Evolutionary conservation across 2,329 filamentous ascomycete species (phyloP), one percentile per base, ranked within the genome.

Genomic region (Pestalotiopsis sp.): DNA sequence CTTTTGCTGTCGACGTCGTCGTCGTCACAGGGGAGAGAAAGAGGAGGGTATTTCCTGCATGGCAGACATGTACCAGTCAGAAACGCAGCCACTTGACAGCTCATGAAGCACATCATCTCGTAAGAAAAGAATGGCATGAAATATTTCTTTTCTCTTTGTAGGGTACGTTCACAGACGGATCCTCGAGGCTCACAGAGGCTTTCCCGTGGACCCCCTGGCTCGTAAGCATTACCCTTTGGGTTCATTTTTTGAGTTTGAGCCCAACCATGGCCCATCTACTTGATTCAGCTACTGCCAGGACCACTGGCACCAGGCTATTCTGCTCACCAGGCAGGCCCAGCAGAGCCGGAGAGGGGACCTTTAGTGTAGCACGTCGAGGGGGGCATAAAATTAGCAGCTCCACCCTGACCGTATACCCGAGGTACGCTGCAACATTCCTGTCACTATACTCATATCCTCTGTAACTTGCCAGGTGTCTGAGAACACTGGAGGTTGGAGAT

Each of bases 171-270:
- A 36, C 31, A 36, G 31, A 36, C 2, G 6, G 31, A 36, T 6
- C 7, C 31, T 36, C 31, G 31, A 36, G 31, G 31, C 31, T 36
- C 31, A 36, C 31, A 36, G 31, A 36, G 49, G 49, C 20, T 27
- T 27, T 52, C 45, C 45, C 45, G 45, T 56, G 23, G 23, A 45
- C 49, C 25, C 9, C 31, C 25, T 39, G 49, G 63, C 49, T 66
- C 63, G 63, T 66, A 57, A 66, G 63, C 63, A 56, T 58, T 66
- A 23, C 63, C 63, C 14, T 66, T 56, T 66, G 20, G 23, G 63
- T 57, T 9, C 63, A 52, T 4, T 66, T 56, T 52, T 39, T 36
- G 61, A 64, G 63, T 38, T 66, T 25, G 31, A 56, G 45, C 63
- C 63, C 63, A n/a, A 31, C 36, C 63, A 36, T 36, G 31, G 31